Conservation (phyloP, 345 rosid genomes). For the Mangifera indica region DNA sequence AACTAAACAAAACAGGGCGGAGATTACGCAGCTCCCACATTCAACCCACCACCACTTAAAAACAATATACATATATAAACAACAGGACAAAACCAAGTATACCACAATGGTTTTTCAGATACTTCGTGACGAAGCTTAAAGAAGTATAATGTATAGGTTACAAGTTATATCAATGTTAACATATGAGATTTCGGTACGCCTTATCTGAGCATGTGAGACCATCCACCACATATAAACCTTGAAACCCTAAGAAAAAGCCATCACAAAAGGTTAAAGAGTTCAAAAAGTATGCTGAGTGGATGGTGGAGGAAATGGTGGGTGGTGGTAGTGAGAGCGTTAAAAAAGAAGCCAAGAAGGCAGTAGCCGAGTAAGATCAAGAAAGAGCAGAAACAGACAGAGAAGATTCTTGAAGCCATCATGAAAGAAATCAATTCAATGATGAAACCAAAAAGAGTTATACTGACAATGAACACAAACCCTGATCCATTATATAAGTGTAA, state of each 20-base stretch:
- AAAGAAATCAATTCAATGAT: conserved; percentile 33
- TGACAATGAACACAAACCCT: conserved; percentile 31
- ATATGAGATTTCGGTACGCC: not conserved
- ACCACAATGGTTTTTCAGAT: not conserved
- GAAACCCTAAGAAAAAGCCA: conserved; percentile 29
- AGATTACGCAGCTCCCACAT: conserved; percentile 24
- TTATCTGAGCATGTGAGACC: no score
- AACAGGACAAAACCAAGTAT: conserved; percentile 4
- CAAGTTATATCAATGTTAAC: not conserved
- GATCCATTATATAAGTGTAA: conserved; percentile 33
- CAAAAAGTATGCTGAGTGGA: not conserved
- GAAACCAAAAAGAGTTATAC: conserved; percentile 38
- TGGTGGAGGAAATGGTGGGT: not conserved
- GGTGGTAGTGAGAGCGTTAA: not conserved
- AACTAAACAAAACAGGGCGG: conserved; percentile 18
- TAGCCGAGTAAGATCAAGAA: conserved; percentile 11
- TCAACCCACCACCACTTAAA: conserved; percentile 15
- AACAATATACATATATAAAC: conserved; percentile 3
- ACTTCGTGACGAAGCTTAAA: not conserved
- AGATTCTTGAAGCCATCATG: conserved; percentile 49
- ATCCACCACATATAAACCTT: not conserved
- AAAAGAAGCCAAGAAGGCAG: conserved; percentile 22
- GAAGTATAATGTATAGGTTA: not conserved
- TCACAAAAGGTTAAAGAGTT: conserved; percentile 3
- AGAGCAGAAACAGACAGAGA: conserved; percentile 41